These are phyloP conservation scores for Litchi chinensis DNA, from an alignment of 345 rosid genomes.

Conservation along the genomic window DNA sequence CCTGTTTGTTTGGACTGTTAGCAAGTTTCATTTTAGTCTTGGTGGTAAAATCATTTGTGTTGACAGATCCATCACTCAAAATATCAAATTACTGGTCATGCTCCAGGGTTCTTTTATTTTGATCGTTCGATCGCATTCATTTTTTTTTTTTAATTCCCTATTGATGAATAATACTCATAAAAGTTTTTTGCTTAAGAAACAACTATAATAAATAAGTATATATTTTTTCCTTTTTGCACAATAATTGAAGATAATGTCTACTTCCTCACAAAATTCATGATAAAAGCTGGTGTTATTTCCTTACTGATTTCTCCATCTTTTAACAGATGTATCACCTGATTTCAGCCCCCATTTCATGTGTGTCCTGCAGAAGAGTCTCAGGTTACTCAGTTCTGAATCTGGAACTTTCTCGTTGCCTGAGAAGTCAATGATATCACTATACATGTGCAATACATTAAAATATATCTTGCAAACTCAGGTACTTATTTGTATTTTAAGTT, in stretches of 20 bases:
- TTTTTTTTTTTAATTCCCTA: neutral
- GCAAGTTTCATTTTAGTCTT: neutral
- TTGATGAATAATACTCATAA: neutral
- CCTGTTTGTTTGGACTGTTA: neutral
- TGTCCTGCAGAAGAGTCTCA: slow-evolving; percentile 71
- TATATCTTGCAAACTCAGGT: slow-evolving; percentile 94
- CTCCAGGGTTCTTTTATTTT: neutral
- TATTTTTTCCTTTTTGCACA: neutral
- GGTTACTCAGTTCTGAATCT: slow-evolving; percentile 73
- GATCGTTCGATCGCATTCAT: neutral
- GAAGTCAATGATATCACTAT: slow-evolving; percentile 78
- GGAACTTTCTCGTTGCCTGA: slow-evolving; percentile 64
- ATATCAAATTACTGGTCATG: no score
- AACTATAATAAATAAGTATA: neutral
- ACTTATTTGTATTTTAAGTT: slow-evolving; percentile 30
- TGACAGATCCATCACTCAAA: neutral
- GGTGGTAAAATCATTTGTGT: neutral
- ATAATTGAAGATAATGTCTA: neutral
- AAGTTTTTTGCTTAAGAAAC: neutral
- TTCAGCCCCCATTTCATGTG: slow-evolving; percentile 81
- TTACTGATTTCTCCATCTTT: slow-evolving; percentile 25
- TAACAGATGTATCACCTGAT: slow-evolving; percentile 72
- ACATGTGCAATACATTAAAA: slow-evolving; percentile 81
- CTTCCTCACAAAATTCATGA: neutral
- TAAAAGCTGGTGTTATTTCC: slow-evolving; percentile 12